These are phyloP conservation scores for Phylloboletellus chloephorus DNA, from an alignment of 1,284 basidiomycete genomes.

Conservation along the genomic window DNA sequence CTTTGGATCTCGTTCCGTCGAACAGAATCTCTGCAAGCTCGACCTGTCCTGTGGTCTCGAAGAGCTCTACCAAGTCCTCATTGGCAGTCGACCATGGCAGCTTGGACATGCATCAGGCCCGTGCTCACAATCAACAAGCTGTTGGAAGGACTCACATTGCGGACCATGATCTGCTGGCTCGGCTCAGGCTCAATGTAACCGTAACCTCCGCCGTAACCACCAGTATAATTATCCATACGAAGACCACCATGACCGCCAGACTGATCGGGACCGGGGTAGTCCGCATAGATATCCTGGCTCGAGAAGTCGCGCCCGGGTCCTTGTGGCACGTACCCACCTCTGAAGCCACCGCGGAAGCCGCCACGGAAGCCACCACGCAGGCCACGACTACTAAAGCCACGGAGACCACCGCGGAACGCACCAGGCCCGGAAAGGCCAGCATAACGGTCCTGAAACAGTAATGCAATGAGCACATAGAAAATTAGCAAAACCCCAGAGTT, in stretches of 20 bases:
- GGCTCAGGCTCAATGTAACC: constrained; percentile 60
- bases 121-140: too few relatives aligned
- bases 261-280: constrained; percentile 76
- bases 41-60: constrained; percentile 95
- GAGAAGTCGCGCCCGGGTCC: constrained; percentile 66
- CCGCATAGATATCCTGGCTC: constrained; percentile 73
- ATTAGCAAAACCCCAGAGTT: neutral
- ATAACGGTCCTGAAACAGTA: constrained; percentile 72
- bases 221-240: constrained; percentile 45
- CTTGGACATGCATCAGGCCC: constrained; percentile 38
- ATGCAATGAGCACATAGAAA: constrained; percentile 5
- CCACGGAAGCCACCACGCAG: constrained; percentile 49
- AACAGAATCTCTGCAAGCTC: constrained; percentile 91
- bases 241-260: constrained; percentile 46
- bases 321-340: constrained; percentile 51
- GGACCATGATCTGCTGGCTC: constrained; percentile 94
- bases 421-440: constrained; percentile 71
- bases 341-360: constrained; percentile 49
- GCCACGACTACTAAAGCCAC: constrained; percentile 43
- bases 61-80: constrained; percentile 95
- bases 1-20: constrained; percentile 87
- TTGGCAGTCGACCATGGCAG: constrained; percentile 99
- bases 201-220: constrained; percentile 28
- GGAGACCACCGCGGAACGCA: constrained; percentile 58
- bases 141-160: constrained; percentile 68